Evolutionary conservation across 768 basidiomycete genomes (phyloP), one percentile per base, ranked within the genome.

Genomic region (Pisolithus orientalis): DNA sequence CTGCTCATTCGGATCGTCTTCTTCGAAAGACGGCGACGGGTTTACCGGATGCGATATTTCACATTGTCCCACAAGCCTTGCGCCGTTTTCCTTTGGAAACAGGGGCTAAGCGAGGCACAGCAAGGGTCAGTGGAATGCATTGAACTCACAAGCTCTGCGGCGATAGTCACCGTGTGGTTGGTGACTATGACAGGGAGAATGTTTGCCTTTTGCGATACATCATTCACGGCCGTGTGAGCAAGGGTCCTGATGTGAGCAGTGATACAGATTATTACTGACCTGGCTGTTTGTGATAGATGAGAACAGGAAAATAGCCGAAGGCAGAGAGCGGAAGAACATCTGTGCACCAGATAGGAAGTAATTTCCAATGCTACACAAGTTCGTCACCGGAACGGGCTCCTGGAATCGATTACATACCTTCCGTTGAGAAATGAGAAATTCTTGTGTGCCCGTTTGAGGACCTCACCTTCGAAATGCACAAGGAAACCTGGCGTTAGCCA

Each of bases 151-250:
- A 95, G 76, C 68, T 94, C 87, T 24, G 87, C 92, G 38, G 93
- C 90, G 56, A 98, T 93, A 13, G 94, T 96, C n/a, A 93, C 91
- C 0, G 89, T 93, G 65, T 92, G 90, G 67, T 92, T 94, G 11
- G 94, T 98, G 39, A 94, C 83, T 57, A 98, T 87, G 4, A 85
- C 90, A 0, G 94, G 94, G 2, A 95, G 72, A 52, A 98, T 94
- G 54, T 85, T 80, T 10, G 90, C 85, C 78, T 76, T 67, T 39
- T 56, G 34, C 34, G 34, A 34, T 51, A 44, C 63, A 50, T 28
- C 48, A 48, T 39, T 38, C 45, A 28, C 10, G 25, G 52, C 57
- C 57, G 59, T 53, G 24, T 49, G 21, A 52, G n/a, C 16, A 44
- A 48, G 48, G 21, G 47, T 46, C 55, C 40, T 42, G 39, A 49